phyloP scores from a whole-genome alignment of 768 basidiomycete genomes.

The Leucocoprinus sp. region DNA sequence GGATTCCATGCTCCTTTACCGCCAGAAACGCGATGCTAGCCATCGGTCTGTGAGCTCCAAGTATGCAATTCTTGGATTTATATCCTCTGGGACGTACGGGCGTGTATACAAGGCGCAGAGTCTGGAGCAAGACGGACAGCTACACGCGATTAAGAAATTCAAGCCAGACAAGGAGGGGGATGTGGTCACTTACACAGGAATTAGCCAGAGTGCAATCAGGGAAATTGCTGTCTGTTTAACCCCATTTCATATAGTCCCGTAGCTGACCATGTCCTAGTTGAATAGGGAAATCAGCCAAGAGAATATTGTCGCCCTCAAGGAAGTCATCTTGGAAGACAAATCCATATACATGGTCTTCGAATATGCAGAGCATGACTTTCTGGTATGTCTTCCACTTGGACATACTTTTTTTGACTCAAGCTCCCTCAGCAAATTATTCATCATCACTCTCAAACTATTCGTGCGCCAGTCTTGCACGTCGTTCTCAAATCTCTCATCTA shows the following conservation, averaged over 20 bases:
- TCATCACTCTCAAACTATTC: constrained; percentile 88
- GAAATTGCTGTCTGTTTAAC: constrained; percentile 78
- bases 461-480: constrained; percentile 61
- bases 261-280: constrained; percentile 39
- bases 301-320: constrained; percentile 84
- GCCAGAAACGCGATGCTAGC: constrained; percentile 64
- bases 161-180: constrained; percentile 99
- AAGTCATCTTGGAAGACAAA: constrained; percentile 96
- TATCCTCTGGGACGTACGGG: constrained; percentile 97
- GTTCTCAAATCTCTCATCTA: constrained; percentile 91
- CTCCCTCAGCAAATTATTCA: constrained; percentile 88
- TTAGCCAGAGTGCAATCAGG: constrained; percentile 94
- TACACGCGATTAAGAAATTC: constrained; percentile 99
- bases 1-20: constrained; percentile 85
- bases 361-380: constrained; percentile 97
- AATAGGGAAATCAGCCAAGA: constrained; percentile 87
- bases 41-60: constrained; percentile 67
- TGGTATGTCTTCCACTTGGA: constrained; percentile 44
- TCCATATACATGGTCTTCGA: constrained; percentile 99
- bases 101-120: constrained; percentile 96
- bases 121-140: constrained; percentile 53
- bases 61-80: constrained; percentile 92
- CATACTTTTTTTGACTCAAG: background rate
- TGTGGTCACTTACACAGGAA: constrained; percentile 89
- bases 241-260: background rate